Conservation (phyloP, 192 early-diverging fungal species). For the Dispira simplex region DNA sequence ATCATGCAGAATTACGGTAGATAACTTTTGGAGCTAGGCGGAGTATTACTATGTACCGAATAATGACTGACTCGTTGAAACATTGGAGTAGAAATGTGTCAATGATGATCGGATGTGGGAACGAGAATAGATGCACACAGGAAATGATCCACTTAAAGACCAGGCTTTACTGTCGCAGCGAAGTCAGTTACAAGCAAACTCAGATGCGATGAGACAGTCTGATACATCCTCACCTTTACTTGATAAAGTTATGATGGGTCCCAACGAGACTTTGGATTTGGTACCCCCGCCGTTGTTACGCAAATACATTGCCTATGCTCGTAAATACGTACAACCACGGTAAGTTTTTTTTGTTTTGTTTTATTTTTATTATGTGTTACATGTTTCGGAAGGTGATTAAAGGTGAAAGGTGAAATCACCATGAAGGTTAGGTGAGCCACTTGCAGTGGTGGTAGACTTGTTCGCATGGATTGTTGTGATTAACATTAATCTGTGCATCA, state of each 20-base stretch:
- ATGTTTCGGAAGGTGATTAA: too few relatives aligned
- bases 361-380: not conserved
- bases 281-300: constrained; percentile 50
- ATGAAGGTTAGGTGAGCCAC: too few relatives aligned
- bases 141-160: not conserved
- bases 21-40: too few relatives aligned
- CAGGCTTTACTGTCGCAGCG: not conserved
- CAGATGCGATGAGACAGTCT: not conserved
- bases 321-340: constrained; percentile 54
- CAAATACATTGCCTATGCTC: constrained; percentile 78
- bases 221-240: constrained; percentile 7
- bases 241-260: constrained; percentile 26
- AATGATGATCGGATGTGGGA: too few relatives aligned
- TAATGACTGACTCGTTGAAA: too few relatives aligned
- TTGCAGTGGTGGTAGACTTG: too few relatives aligned
- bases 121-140: too few relatives aligned
- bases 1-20: not conserved
- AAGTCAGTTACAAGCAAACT: not conserved
- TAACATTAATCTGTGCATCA: too few relatives aligned
- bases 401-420: too few relatives aligned
- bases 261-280: constrained; percentile 36
- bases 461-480: too few relatives aligned
- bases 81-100: too few relatives aligned
- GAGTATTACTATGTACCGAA: too few relatives aligned
- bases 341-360: constrained; percentile 20